Evolutionary conservation across 1,284 basidiomycete species (phyloP).

Genomic region (Cryptococcus sp.): DNA sequence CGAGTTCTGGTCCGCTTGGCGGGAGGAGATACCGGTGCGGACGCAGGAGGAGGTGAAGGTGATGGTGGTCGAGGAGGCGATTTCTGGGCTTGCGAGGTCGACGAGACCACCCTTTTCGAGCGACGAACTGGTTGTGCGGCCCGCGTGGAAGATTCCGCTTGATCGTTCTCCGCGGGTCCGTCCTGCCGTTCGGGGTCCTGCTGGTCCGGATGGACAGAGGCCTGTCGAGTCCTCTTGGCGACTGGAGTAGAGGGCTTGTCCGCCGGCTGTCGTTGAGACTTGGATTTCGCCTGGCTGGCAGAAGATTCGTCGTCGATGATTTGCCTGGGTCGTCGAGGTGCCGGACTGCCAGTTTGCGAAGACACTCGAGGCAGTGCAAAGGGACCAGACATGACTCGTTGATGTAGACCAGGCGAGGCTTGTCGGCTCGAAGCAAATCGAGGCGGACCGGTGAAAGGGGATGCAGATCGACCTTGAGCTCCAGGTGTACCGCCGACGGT

Average conservation of each 20-base stretch:
- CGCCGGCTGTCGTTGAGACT: background rate
- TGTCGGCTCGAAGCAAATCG: slow-evolving; percentile 25
- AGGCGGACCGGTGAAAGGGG: slow-evolving; percentile 40
- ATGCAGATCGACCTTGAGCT: slow-evolving; percentile 7
- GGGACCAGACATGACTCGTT: slow-evolving; percentile 24
- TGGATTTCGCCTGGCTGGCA: no score
- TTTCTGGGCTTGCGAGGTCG: background rate
- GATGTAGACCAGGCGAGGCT: slow-evolving; percentile 1
- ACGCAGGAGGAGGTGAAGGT: no score
- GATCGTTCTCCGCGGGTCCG: no score
- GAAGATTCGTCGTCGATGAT: slow-evolving; percentile 34
- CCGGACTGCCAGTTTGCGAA: slow-evolving; percentile 9
- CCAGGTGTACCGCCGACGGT: no score
- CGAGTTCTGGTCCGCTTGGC: background rate
- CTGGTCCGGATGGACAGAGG: no score
- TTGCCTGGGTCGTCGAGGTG: slow-evolving; percentile 13
- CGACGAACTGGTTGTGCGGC: background rate
- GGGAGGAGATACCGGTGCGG: background rate
- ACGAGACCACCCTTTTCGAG: background rate
- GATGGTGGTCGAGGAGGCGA: background rate
- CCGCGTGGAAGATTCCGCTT: background rate
- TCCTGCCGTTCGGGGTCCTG: background rate
- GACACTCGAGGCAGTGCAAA: slow-evolving; percentile 21
- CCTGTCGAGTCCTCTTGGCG: no score
- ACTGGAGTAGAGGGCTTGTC: background rate